Percentiles rank a stretch among this genome's conserved stretches.
Evolutionary conservation across 768 basidiomycete genomes (phyloP).

Genomic region (Mycena floridula): DNA sequence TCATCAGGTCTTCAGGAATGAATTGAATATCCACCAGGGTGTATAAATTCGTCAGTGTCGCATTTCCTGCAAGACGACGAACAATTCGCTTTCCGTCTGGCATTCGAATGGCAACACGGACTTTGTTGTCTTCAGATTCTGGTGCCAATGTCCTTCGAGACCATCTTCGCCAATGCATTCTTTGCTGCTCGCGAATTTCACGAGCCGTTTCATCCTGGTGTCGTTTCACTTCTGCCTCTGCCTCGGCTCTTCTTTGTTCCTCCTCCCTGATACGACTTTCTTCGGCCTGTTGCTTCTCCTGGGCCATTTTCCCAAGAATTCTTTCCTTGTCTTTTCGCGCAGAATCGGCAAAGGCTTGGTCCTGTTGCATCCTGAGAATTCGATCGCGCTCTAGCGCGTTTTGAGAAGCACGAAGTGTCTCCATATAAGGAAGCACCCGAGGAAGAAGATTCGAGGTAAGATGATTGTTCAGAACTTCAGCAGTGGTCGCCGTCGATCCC

Average conservation of each 20-base stretch:
- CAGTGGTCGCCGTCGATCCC: conserved; percentile 52
- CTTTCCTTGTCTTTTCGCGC: conserved; percentile 63
- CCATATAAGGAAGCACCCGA: conserved; percentile 73
- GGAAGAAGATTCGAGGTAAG: conserved; percentile 72
- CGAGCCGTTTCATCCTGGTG: background rate
- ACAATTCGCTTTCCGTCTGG: conserved; percentile 53
- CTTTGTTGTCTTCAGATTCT: conserved; percentile 15
- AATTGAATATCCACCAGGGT: conserved; percentile 60
- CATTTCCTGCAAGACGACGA: conserved; percentile 42
- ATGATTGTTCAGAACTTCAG: conserved; percentile 60
- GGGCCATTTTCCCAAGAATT: conserved; percentile 45
- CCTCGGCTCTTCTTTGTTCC: conserved; percentile 25
- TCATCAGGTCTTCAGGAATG: conserved; percentile 31
- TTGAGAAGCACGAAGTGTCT: conserved; percentile 28
- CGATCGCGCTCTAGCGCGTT: conserved; percentile 48
- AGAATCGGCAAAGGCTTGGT: conserved; percentile 66
- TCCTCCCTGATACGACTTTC: conserved; percentile 28
- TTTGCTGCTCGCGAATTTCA: conserved; percentile 10
- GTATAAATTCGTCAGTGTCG: conserved; percentile 61
- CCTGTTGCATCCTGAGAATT: conserved; percentile 71
- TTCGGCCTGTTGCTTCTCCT: conserved; percentile 30
- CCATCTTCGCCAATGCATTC: conserved; percentile 57
- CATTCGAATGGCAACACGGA: conserved; percentile 50
- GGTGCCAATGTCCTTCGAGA: conserved; percentile 42
- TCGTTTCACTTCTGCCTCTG: background rate